Base-by-base conservation (phyloP, 805 yeast species). In the Candida multigemmis region DNA sequence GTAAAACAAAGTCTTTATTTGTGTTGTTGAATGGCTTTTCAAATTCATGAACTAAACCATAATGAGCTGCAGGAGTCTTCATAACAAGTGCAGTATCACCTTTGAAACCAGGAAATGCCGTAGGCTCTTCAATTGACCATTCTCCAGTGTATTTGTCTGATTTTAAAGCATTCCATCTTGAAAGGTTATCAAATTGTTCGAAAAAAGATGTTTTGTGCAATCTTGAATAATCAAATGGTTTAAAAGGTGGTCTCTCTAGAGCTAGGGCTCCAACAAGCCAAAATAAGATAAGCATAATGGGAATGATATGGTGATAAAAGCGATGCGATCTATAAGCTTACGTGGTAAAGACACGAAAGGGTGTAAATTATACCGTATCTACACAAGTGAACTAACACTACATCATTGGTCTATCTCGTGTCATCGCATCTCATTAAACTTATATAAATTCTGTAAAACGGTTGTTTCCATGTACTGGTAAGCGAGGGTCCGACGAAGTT, bases 71-170 rank as follows among this genome's bases (percentile, higher is more conserved):
- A 24, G 76, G 74, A 12, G 78, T 57, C 45, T 77, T 79, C 50
- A 79, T 67, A 4, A 82, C 89, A 28, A 87, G 68, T 5, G 93
- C 94, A 35, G 66, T 65, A 52, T 86, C 95, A 33, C 71, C 70
- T 10, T 42, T 47, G 40, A 73, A 70, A 0, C 79, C 91, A 1
- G 77, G 73, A 41, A 68, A 62, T 16, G 62, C 65, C 7, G 22
- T 26, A 11, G 58, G 36, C 1, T 81, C 50, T 47, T 75, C 82
- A 22, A 86, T 60, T 6, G 58, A 56, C 96, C 96, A 85, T 46
- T 71, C 56, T 12, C 95, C 96, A 17, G 50, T 65, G 45, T 80
- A 84, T 3, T n/a, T n/a, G n/a, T n/a, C n/a, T n/a, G n/a, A n/a
- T n/a, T n/a, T n/a, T n/a, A n/a, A n/a, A n/a, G n/a, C n/a, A n/a